Evolutionary conservation across 2,329 filamentous ascomycete species (phyloP), one percentile per base, ranked within the genome.

Genomic region (Neurospora crassa): DNA sequence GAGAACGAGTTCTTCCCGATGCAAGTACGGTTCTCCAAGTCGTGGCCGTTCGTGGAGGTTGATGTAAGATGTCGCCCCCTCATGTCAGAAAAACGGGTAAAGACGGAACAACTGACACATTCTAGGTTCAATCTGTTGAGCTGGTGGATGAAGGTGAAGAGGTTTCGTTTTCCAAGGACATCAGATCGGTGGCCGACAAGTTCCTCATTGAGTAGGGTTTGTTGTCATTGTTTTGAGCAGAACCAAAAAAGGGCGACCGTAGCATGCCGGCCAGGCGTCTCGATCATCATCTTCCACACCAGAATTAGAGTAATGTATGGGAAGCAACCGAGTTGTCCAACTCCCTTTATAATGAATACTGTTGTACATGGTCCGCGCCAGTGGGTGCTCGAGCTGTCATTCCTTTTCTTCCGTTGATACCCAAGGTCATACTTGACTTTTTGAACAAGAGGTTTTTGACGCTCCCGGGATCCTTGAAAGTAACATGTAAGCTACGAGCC

Each of bases 1-100:
- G 96, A 98, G 79, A 91, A 93, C 71, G 94, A 97, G 77, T 98
- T 98, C 84, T 99, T 99, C 89, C 96, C 96, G 1, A 98, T 99
- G 94, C 91, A 88, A 70, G 90, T 98, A 73, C 88, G 90, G 70
- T 99, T 99, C 82, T 90, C 89, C 74, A 97, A 97, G 87, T 87
- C 89, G 59, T 89, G 87, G 72, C 95, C 96, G 40, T 97, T 93
- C 80, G 88, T 98, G 69, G 93, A 97, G 77, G 92, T 99, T 74
- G 94, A 97, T 83, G 95, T 98, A 85, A 90, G 91, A 88, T 74
- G 53, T 8, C 41, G 14, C 34, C 29, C 6, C 16, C 18, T 63
- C 11, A 4, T 63, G 7, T 63, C 11, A 37, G 20, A 16, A 63
- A 63, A 29, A 42, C 8, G 24, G 10, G 18, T 7, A 24, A 63